Evolutionary conservation across 768 basidiomycete species (phyloP).

Genomic region (Lepiota brunneoincarnata): DNA sequence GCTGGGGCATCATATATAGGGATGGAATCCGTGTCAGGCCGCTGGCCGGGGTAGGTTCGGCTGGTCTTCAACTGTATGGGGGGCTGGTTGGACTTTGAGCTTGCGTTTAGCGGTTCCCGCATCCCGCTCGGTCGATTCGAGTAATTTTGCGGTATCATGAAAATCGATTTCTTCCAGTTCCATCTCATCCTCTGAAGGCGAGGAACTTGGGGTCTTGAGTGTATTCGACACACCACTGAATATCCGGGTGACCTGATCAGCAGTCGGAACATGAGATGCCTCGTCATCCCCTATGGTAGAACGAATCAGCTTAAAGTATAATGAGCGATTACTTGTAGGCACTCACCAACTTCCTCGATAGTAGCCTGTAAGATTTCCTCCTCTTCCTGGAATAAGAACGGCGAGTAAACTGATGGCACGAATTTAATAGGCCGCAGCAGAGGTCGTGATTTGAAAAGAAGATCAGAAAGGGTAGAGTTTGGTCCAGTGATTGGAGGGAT

Average conservation of each 20-base stretch:
- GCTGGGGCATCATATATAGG: no score
- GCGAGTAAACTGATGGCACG: constrained; percentile 55
- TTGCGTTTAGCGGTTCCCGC: constrained; percentile 13
- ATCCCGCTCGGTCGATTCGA: constrained; percentile 27
- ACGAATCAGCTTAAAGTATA: constrained; percentile 6
- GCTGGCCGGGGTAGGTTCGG: background rate
- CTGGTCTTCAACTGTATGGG: background rate
- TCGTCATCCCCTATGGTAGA: constrained; percentile 41
- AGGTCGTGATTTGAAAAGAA: constrained; percentile 58
- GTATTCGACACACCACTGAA: constrained; percentile 42
- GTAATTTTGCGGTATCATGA: constrained; percentile 50
- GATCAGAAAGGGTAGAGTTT: constrained; percentile 19
- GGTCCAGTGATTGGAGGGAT: constrained; percentile 14
- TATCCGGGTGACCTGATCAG: constrained; percentile 60
- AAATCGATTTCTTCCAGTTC: constrained; percentile 53
- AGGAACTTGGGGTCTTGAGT: constrained; percentile 18
- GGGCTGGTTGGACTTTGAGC: constrained; percentile 7
- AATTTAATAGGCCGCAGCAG: constrained; percentile 67
- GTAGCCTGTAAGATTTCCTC: constrained; percentile 58
- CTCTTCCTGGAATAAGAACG: constrained; percentile 49
- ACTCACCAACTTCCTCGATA: constrained; percentile 51
- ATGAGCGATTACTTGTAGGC: background rate
- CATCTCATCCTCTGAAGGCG: constrained; percentile 27
- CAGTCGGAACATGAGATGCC: constrained; percentile 63
- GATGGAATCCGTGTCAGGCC: no score